Percentiles rank a stretch among this genome's conserved stretches.
Conservation (phyloP, 805 yeast species). For the Candida awuae region DNA sequence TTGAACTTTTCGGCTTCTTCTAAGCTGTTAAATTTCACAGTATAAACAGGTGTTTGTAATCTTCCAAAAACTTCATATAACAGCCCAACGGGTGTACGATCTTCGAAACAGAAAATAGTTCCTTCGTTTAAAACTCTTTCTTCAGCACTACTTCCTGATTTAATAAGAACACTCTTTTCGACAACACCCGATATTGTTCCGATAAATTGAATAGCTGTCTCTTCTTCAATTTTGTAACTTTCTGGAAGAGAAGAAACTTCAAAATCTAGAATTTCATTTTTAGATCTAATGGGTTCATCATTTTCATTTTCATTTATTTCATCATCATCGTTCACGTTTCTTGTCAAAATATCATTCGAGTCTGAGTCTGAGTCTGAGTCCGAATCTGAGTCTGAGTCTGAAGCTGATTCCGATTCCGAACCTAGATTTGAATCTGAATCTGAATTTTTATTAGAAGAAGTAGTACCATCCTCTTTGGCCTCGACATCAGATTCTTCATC, state of each 20-base stretch:
- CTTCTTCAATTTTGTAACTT: slow-evolving; percentile 49
- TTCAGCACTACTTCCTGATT: slow-evolving; percentile 74
- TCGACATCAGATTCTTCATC: slow-evolving; percentile 12
- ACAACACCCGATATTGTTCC: slow-evolving; percentile 66
- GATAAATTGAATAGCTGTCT: slow-evolving; percentile 59
- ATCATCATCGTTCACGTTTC: slow-evolving; percentile 15
- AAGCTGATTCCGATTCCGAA: no score
- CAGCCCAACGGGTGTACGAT: slow-evolving; percentile 63
- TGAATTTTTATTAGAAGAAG: slow-evolving; percentile 10
- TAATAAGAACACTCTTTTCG: slow-evolving; percentile 63
- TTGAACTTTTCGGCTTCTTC: slow-evolving; percentile 43
- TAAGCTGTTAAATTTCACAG: slow-evolving; percentile 54
- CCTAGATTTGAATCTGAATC: slow-evolving; percentile 15
- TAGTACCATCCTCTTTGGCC: background rate
- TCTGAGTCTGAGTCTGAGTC: slow-evolving; percentile 19
- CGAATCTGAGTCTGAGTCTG: slow-evolving; percentile 22
- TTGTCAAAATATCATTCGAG: slow-evolving; percentile 13
- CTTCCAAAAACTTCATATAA: slow-evolving; percentile 88
- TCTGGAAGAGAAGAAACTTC: slow-evolving; percentile 59
- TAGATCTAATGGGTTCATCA: slow-evolving; percentile 60
- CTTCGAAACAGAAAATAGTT: slow-evolving; percentile 70
- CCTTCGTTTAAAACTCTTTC: slow-evolving; percentile 74
- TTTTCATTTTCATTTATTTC: slow-evolving; percentile 34
- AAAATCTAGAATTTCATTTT: slow-evolving; percentile 68
- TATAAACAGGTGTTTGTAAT: slow-evolving; percentile 69